Evolutionary conservation across 2,329 filamentous ascomycete genomes (phyloP).

Genomic region (Neofusicoccum ribis): DNA sequence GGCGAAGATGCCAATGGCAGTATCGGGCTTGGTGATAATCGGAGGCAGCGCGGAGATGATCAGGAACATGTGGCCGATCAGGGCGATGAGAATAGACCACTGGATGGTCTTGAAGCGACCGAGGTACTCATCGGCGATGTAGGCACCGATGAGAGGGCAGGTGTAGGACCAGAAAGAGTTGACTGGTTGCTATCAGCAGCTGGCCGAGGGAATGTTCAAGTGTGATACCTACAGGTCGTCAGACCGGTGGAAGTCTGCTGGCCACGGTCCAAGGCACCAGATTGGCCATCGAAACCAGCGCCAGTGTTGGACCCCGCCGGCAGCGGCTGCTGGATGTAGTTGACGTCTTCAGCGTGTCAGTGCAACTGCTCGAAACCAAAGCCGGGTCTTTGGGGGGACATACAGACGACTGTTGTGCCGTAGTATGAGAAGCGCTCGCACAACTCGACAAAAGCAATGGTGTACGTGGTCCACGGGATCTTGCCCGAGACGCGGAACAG

Average conservation of each 20-base stretch:
- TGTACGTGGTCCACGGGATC: constrained; percentile 67
- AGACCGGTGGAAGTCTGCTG: constrained; percentile 40
- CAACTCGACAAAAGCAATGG: constrained; percentile 70
- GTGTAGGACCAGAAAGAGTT: constrained; percentile 44
- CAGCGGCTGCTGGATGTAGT: constrained; percentile 40
- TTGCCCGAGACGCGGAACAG: constrained; percentile 65
- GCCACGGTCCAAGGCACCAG: constrained; percentile 38
- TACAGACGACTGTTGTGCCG: constrained; percentile 67
- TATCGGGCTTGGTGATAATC: constrained; percentile 41
- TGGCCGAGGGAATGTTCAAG: background rate
- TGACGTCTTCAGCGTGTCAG: constrained; percentile 34
- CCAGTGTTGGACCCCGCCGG: constrained; percentile 37
- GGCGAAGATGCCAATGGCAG: constrained; percentile 53
- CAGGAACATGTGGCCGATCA: constrained; percentile 57
- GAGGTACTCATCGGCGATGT: constrained; percentile 59
- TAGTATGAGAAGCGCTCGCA: constrained; percentile 80
- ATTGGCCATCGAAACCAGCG: constrained; percentile 30
- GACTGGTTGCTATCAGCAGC: constrained; percentile 25
- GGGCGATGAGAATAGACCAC: constrained; percentile 46
- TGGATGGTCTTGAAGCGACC: constrained; percentile 65
- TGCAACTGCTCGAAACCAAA: background rate
- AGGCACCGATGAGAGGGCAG: constrained; percentile 53
- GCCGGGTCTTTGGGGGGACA: constrained; percentile 27
- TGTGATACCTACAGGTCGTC: constrained; percentile 29
- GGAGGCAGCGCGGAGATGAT: constrained; percentile 56